Percentiles rank a stretch among this genome's conserved stretches.
These are phyloP conservation scores for Metschnikowia borealis DNA, from an alignment of 805 yeast genomes.

Conservation along the genomic window DNA sequence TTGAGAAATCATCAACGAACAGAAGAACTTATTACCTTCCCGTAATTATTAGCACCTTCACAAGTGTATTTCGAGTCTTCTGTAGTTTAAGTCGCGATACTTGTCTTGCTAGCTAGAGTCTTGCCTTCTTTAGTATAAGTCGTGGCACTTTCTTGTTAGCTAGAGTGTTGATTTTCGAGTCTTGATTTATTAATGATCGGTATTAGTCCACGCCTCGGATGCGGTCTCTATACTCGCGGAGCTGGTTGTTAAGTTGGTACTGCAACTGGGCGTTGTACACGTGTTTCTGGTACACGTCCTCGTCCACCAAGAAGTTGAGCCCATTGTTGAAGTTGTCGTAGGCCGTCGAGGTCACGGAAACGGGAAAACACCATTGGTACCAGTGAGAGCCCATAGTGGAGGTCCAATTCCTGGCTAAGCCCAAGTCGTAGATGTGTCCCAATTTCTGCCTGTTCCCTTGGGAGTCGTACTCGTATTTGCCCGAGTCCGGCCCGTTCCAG, in stretches of 20 bases:
- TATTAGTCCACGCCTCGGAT: conserved; percentile 8
- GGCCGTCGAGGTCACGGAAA: conserved; percentile 18
- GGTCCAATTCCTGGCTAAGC: conserved; percentile 57
- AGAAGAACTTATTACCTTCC: too few species aligned
- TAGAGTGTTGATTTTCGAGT: too few species aligned
- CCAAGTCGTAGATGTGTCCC: conserved; percentile 78
- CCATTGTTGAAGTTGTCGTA: conserved; percentile 39
- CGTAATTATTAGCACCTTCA: too few species aligned
- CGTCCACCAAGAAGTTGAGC: conserved; percentile 47
- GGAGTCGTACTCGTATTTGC: conserved; percentile 32
- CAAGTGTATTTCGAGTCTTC: too few species aligned
- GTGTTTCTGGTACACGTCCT: conserved; percentile 38
- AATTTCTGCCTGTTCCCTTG: conserved; percentile 38
- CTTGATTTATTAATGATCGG: too few species aligned
- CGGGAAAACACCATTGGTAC: conserved; percentile 72
- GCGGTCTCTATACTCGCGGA: conserved; percentile 21
- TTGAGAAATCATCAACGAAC: too few species aligned
- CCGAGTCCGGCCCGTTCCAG: conserved; percentile 41
- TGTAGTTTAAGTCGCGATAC: too few species aligned
- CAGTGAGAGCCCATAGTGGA: conserved; percentile 68
- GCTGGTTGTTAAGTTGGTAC: conserved; percentile 41
- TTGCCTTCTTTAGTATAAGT: too few species aligned
- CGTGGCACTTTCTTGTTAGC: too few species aligned
- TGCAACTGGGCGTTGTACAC: conserved; percentile 42
- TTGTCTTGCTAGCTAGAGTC: too few species aligned